Evolutionary conservation across 331 rosid genomes (phyloP).

Genomic region (Telfairia occidentalis): DNA sequence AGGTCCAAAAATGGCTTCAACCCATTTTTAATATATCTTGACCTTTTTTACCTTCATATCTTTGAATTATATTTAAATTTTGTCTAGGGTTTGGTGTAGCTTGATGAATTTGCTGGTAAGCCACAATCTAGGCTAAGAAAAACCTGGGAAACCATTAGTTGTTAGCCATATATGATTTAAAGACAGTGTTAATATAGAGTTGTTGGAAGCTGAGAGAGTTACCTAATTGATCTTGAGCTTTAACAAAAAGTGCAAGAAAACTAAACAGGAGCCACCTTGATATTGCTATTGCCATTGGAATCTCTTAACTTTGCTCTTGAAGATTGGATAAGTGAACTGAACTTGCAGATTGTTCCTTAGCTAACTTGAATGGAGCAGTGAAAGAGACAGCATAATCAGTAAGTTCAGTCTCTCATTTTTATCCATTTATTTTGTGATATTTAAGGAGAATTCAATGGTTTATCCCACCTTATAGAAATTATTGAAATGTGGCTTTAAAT

Average conservation of each 20-base stretch:
- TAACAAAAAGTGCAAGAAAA: neutral
- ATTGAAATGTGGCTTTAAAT: neutral
- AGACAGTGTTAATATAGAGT: neutral
- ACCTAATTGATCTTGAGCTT: neutral
- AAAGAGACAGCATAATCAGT: too few relatives aligned
- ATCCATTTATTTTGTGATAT: neutral
- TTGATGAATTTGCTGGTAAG: neutral
- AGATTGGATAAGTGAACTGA: neutral
- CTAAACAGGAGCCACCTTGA: neutral
- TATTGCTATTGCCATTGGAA: neutral
- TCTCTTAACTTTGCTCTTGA: neutral
- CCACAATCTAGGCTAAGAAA: conserved; percentile 14
- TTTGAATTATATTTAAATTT: neutral
- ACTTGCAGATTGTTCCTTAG: neutral
- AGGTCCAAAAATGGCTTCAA: too few relatives aligned
- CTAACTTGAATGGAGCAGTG: too few relatives aligned
- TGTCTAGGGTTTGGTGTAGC: neutral
- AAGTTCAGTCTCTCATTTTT: neutral
- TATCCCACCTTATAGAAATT: neutral
- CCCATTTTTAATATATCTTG: too few relatives aligned
- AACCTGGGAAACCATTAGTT: neutral
- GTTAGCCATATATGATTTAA: neutral
- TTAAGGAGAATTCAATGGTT: neutral
- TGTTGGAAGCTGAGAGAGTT: neutral
- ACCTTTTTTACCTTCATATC: too few relatives aligned